A percentile compares a stretch with the other conserved stretches of the same genome.
These are phyloP conservation scores for Fusarium verrucosum DNA, from an alignment of 2,329 filamentous ascomycete species.

Conservation along the genomic window DNA sequence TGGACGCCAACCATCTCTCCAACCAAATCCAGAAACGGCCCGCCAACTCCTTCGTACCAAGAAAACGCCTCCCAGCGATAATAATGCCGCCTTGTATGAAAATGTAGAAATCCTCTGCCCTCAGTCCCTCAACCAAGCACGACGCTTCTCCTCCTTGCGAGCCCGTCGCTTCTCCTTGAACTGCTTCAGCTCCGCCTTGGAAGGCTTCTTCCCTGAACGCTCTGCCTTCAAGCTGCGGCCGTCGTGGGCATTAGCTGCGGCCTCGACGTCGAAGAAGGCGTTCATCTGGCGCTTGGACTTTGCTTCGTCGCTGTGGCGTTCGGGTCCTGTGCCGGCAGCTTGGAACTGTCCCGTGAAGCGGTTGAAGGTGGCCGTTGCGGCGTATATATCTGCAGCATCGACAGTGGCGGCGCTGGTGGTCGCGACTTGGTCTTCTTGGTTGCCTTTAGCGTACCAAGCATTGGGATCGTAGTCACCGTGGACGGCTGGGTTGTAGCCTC, in stretches of 20 bases:
- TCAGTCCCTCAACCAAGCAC: slow-evolving; percentile 90
- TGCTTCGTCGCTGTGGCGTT: slow-evolving; percentile 85
- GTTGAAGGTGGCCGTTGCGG: slow-evolving; percentile 82
- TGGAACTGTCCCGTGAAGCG: slow-evolving; percentile 90
- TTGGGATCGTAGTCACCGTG: slow-evolving; percentile 97
- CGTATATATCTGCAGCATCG: slow-evolving; percentile 65
- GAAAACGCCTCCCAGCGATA: slow-evolving; percentile 28
- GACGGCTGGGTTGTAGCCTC: slow-evolving; percentile 94
- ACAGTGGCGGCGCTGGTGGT: slow-evolving; percentile 38
- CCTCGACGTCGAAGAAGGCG: slow-evolving; percentile 95
- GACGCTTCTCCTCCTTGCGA: slow-evolving; percentile 92
- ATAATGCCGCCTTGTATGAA: slow-evolving; percentile 14
- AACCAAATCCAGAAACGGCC: slow-evolving; percentile 18
- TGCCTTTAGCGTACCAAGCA: slow-evolving; percentile 84
- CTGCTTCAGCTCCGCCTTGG: slow-evolving; percentile 85
- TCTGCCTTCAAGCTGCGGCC: slow-evolving; percentile 93
- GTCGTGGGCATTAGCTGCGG: slow-evolving; percentile 89
- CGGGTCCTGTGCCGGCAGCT: slow-evolving; percentile 70
- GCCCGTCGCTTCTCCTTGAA: slow-evolving; percentile 91
- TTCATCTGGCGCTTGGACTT: slow-evolving; percentile 90
- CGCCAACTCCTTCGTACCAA: slow-evolving; percentile 35
- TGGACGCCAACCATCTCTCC: slow-evolving; percentile 1
- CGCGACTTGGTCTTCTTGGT: slow-evolving; percentile 48
- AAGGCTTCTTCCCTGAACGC: slow-evolving; percentile 83
- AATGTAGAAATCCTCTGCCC: neutral